Evolutionary conservation across 257 asterid genomes (phyloP), one percentile per base, ranked within the genome.

Genomic region (Rubia yunnanensis): DNA sequence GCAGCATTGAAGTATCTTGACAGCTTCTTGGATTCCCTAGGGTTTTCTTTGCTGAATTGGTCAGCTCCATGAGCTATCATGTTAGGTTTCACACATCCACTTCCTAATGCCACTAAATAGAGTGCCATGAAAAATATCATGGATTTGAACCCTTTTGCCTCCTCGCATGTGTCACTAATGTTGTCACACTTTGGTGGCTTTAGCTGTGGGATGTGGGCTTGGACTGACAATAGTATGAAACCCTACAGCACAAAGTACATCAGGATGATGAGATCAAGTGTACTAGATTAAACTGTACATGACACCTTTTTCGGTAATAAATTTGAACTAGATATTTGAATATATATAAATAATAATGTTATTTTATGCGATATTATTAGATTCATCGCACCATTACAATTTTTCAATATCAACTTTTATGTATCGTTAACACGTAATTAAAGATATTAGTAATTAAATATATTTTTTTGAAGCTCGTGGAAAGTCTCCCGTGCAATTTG

Each of bases 41-140:
- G 70, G 36, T 81, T 76, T 2, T 75, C 67, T 22, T 75, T 85
- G 62, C 76, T 73, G 82, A 92, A 92, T 35, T 89, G 99, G 67
- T 92, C 94, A 18, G 91, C 97, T 8, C 99, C 99, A 53, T 89
- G 97, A 8, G 97, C 91, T 46, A 92, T 86, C 95, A 92, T 92
- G 53, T 92, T 92, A 5, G 99, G 99, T 64, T 92, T 92, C 17
- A 87, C 94, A 73, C 99, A 89, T 0, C 97, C 99, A 75, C 99
- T 92, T 69, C 99, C 99, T 32, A 92, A 44, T 14, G 99, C 99
- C 67, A 89, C 97, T 80, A 89, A 67, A 65, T 89, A 92, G 0
- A 92, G 86, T 6, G 99, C 97, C 73, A 82, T 70, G 70, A 81
- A 89, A 14, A 92, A 92, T 66, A 89, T 83, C 1, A 86, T 46